Evolutionary conservation across 2,329 filamentous ascomycete genomes (phyloP).

Genomic region (Fusarium subtropicale): DNA sequence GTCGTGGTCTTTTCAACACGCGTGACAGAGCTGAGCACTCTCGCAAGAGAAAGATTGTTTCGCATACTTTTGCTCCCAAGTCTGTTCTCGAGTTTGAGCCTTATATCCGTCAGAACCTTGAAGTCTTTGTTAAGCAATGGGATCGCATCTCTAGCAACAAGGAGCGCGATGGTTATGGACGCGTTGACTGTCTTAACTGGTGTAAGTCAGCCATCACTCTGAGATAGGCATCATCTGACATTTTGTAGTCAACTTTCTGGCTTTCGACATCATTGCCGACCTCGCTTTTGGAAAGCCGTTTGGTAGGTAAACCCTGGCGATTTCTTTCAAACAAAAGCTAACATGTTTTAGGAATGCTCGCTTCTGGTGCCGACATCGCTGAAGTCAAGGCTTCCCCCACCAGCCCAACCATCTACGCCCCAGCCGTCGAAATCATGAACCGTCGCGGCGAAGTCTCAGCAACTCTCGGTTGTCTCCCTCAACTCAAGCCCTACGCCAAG

Average conservation of each 20-base stretch:
- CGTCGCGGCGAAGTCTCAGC: constrained; percentile 87
- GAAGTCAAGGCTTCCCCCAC: constrained; percentile 74
- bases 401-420: constrained; percentile 73
- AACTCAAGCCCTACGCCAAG: constrained; percentile 81
- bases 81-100: constrained; percentile 87
- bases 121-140: constrained; percentile 80
- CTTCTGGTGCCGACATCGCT: constrained; percentile 78
- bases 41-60: constrained; percentile 88
- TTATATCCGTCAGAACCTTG: constrained; percentile 85
- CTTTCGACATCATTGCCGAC: constrained; percentile 63
- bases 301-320: constrained; percentile 23
- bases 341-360: constrained; percentile 69
- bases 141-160: constrained; percentile 68
- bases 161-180: constrained; percentile 67
- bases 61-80: constrained; percentile 90
- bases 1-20: constrained; percentile 89
- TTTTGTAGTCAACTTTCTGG: constrained; percentile 58
- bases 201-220: constrained; percentile 49
- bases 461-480: constrained; percentile 79
- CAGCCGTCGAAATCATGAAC: constrained; percentile 92
- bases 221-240: not conserved
- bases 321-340: fast-evolving
- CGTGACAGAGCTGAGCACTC: constrained; percentile 83
- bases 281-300: constrained; percentile 66
- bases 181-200: constrained; percentile 81